phyloP scores from a whole-genome alignment of 2,329 filamentous ascomycete genomes.

The Fusarium brachygibbosum region DNA sequence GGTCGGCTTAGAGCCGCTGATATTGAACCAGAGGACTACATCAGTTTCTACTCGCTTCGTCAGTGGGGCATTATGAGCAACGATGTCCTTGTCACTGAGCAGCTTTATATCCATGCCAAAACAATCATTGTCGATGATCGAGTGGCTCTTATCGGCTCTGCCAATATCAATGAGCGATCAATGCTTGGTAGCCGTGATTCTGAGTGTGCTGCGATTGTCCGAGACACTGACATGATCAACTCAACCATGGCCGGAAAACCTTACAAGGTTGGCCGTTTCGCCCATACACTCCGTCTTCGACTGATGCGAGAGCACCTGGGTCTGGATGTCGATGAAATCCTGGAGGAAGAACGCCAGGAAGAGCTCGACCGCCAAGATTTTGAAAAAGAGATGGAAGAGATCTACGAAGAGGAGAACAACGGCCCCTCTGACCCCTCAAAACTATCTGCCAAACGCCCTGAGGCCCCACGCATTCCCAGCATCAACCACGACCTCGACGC shows the following conservation, averaged over 20 bases:
- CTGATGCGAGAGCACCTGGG: constrained; percentile 97
- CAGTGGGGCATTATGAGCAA: constrained; percentile 93
- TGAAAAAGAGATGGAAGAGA: constrained; percentile 71
- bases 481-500: constrained; percentile 76
- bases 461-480: constrained; percentile 59
- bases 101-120: constrained; percentile 98
- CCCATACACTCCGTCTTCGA: constrained; percentile 91
- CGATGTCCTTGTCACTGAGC: constrained; percentile 89
- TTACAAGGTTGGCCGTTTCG: constrained; percentile 91
- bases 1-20: constrained; percentile 81
- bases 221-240: constrained; percentile 92
- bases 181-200: constrained; percentile 94
- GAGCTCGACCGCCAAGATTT: constrained; percentile 72
- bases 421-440: constrained; percentile 33
- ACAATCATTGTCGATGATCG: constrained; percentile 96
- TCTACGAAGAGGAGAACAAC: constrained; percentile 67
- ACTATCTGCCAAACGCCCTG: constrained; percentile 54
- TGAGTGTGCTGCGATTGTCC: constrained; percentile 88
- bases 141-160: constrained; percentile 92
- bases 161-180: constrained; percentile 98
- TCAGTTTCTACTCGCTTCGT: constrained; percentile 92
- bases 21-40: constrained; percentile 95
- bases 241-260: constrained; percentile 92
- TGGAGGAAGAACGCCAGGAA: constrained; percentile 80
- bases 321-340: constrained; percentile 92